A percentile compares a stretch with the other conserved stretches of the same genome.
phyloP scores from a whole-genome alignment of 1,139 yeast genomes.

The Lodderomyces margitis region DNA sequence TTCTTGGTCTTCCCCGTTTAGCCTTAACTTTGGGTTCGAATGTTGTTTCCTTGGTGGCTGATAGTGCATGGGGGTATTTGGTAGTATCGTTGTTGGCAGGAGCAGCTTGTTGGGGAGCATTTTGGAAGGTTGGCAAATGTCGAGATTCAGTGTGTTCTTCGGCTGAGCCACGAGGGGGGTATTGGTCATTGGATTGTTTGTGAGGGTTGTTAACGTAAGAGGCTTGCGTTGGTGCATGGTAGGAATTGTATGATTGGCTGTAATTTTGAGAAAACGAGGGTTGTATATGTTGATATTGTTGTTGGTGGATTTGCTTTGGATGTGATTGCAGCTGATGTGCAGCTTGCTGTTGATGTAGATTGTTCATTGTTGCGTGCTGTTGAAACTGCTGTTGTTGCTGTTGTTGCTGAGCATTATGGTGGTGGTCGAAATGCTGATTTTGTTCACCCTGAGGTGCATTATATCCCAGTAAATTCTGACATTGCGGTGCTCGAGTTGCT shows the following conservation, averaged over 20 bases:
- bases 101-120: not conserved
- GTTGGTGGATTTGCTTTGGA: not conserved
- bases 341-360: constrained; percentile 2
- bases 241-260: not conserved
- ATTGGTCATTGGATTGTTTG: not conserved
- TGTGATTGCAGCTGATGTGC: not conserved
- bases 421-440: not conserved
- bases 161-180: not conserved
- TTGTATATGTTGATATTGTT: not conserved
- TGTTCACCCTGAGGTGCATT: not conserved
- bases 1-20: constrained; percentile 16
- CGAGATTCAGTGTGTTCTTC: not conserved
- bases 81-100: not conserved
- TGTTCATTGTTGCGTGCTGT: not conserved
- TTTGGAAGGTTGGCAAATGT: not conserved
- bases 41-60: not conserved
- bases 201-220: not conserved
- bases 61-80: not conserved
- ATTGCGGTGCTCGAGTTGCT: not conserved
- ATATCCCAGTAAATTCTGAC: not conserved
- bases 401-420: constrained; percentile 3
- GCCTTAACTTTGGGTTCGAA: constrained; percentile 10
- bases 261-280: not conserved
- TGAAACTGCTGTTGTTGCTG: constrained; percentile 4
- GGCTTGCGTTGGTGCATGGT: not conserved